Evolutionary conservation across 2,329 filamentous ascomycete species (phyloP), one percentile per base, ranked within the genome.

Genomic region (Talaromyces rugulosus): DNA sequence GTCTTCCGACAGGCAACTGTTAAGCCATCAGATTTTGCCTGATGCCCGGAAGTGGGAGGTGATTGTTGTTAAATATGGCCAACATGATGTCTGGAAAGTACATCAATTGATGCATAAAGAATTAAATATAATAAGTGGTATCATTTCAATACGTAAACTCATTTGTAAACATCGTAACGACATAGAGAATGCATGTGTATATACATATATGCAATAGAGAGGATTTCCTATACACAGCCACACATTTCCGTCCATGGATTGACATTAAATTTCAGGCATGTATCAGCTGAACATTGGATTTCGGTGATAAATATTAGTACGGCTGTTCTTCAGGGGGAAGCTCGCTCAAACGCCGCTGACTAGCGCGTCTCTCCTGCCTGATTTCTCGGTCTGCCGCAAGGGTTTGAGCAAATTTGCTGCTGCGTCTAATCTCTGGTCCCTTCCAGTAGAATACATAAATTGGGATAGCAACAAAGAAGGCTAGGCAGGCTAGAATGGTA

Each of bases 361-460:
- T 69, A 27, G 66, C 64, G 33, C 68, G 62, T 23, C 50, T 67
- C 23, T 56, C 60, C 14, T 51, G 14, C 27, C 30, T 44, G 8
- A 59, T 7, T 67, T 56, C 63, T 57, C 70, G 62, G 53, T 73
- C 71, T 1, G 69, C 69, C n/a, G 65, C 69, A 7, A 72, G 62
- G 4, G 66, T 69, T 69, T 82, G 77, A 4, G 84, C 83, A 68
- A 86, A 86, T 40, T 80, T 78, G 34, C 81, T 83, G 47, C 76
- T 78, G 33, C 71, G 77, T 3, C 85, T 76, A 36, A 87, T 80
- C 9, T 74, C 70, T 0, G 83, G 81, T 0, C 85, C 85, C 64
- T 85, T 82, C 75, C 76, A 80, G 67, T 85, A 87, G 66, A 87
- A 82, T 18, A 82, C 67, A 64, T 83, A 85, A 3, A 86, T 82